Evolutionary conservation across 176 grass and related monocot genomes (phyloP).

Genomic region (Oryza meridionalis): DNA sequence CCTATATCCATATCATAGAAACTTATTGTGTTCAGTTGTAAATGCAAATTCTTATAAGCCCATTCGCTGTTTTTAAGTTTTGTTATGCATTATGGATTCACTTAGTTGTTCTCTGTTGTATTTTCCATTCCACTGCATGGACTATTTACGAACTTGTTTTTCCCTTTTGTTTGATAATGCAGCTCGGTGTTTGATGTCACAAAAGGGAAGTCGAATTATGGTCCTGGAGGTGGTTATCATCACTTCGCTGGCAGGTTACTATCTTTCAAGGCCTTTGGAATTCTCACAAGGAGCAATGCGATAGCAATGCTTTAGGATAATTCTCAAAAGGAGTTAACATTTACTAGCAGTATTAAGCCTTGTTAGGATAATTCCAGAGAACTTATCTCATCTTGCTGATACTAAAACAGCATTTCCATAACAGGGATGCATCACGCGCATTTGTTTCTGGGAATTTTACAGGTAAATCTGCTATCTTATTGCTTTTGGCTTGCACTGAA

Average conservation of each 20-base stretch:
- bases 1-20: not conserved
- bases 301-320: too few relatives aligned
- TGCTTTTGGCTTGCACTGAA: not conserved
- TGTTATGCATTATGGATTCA: not conserved
- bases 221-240: conserved; percentile 93
- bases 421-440: conserved; percentile 90
- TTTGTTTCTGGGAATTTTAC: conserved; percentile 98
- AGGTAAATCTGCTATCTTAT: conserved; percentile 50
- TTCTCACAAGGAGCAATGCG: too few relatives aligned
- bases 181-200: conserved; percentile 95
- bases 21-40: not conserved
- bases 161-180: conserved; percentile 24
- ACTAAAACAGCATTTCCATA: conserved; percentile 28
- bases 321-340: too few relatives aligned
- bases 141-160: not conserved
- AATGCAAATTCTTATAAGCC: not conserved
- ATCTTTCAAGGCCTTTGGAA: conserved; percentile 11
- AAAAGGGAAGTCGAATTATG: conserved; percentile 92
- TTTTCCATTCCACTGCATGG: not conserved
- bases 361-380: too few relatives aligned
- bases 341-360: too few relatives aligned
- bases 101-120: not conserved
- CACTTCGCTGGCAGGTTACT: conserved; percentile 85
- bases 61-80: not conserved
- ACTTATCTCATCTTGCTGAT: conserved; percentile 32